These are phyloP conservation scores for Lactarius sanguifluus DNA, from an alignment of 768 basidiomycete genomes.

Conservation along the genomic window DNA sequence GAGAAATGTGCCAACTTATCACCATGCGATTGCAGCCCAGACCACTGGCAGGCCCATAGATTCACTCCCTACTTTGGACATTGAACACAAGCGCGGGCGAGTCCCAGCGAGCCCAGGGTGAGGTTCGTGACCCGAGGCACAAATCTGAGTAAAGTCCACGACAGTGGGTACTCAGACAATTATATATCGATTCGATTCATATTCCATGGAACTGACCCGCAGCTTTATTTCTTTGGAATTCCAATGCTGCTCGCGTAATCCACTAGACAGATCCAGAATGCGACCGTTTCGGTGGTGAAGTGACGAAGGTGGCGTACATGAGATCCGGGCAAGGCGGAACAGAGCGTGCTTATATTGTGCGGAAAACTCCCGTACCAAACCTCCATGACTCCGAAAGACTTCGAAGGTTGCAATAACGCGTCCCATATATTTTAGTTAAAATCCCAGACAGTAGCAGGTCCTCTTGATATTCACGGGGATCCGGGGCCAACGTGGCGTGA, in stretches of 20 bases:
- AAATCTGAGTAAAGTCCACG: not conserved
- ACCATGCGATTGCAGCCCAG: slow-evolving; percentile 1
- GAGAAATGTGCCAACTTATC: slow-evolving; percentile 3
- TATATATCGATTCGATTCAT: not conserved
- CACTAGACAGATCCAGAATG: not conserved
- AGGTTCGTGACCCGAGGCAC: not conserved
- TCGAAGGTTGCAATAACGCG: too few species aligned
- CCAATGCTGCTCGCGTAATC: not conserved
- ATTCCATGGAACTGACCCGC: not conserved
- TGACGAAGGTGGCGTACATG: not conserved
- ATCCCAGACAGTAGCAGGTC: not conserved
- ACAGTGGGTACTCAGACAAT: not conserved
- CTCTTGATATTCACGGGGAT: not conserved
- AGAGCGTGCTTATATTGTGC: too few species aligned
- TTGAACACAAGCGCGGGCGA: not conserved
- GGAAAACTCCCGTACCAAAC: too few species aligned
- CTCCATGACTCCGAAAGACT: too few species aligned
- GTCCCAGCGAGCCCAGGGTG: not conserved
- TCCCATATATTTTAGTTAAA: too few species aligned
- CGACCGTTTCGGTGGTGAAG: not conserved
- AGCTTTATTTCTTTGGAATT: not conserved
- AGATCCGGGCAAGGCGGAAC: not conserved
- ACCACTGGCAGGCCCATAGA: not conserved
- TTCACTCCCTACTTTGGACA: not conserved
- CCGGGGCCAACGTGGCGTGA: not conserved